These are phyloP conservation scores for Diacronema lutheri DNA, from an alignment of 78 protist species.

Conservation along the genomic window DNA sequence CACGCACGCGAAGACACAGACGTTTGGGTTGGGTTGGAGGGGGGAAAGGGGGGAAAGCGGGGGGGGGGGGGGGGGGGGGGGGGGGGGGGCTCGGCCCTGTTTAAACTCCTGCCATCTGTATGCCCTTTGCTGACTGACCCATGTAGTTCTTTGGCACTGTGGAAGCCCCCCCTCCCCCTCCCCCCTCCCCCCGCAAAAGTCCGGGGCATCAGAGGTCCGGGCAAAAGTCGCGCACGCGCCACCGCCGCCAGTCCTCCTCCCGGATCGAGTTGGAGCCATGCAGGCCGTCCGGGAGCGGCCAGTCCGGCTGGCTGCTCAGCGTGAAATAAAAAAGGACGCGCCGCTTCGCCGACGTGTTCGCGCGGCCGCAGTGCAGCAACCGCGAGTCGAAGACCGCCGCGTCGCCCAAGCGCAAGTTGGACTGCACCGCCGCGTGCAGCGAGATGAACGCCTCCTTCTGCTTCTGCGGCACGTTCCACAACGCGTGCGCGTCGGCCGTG, in stretches of 20 bases:
- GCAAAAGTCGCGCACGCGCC: too few relatives aligned
- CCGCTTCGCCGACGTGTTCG: neutral
- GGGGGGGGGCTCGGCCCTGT: too few relatives aligned
- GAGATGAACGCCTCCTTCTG: neutral
- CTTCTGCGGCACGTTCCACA: constrained; percentile 3
- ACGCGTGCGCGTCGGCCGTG: neutral
- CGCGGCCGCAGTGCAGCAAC: neutral
- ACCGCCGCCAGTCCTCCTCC: neutral
- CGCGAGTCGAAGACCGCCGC: neutral
- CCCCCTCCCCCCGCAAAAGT: too few relatives aligned
- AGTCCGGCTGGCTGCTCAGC: neutral
- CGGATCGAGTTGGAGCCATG: constrained; percentile 9
- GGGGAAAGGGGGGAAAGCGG: too few relatives aligned
- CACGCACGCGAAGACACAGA: too few relatives aligned
- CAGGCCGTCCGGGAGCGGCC: constrained; percentile 9
- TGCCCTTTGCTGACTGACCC: too few relatives aligned
- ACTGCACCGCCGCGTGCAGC: neutral
- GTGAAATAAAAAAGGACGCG: constrained; percentile 9
- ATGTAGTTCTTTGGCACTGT: too few relatives aligned
- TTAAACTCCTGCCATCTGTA: too few relatives aligned
- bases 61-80: too few relatives aligned
- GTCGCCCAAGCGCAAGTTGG: neutral
- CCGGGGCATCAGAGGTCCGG: too few relatives aligned
- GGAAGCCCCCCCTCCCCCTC: too few relatives aligned
- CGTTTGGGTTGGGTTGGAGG: too few relatives aligned